phyloP scores from a whole-genome alignment of 2,329 filamentous ascomycete species.

The Tympanopsis confertula region DNA sequence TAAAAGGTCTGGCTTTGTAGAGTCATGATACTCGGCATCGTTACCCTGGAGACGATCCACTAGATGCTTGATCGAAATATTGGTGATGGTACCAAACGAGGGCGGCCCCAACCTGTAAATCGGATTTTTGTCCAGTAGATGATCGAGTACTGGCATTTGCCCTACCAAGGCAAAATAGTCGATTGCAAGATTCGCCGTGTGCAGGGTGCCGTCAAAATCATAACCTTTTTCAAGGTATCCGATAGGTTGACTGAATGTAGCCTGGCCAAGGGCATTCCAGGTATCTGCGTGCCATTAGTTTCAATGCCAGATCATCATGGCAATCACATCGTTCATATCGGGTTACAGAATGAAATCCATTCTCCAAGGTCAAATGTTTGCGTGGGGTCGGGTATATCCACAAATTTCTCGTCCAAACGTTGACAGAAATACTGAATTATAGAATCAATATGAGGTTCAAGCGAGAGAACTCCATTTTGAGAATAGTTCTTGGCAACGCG shows the following conservation, averaged over 20 bases:
- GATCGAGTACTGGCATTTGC: slow-evolving; percentile 14
- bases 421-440: slow-evolving; percentile 10
- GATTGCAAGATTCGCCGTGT: slow-evolving; percentile 13
- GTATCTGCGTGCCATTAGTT: slow-evolving; percentile 11
- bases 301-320: too few relatives aligned
- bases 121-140: slow-evolving; percentile 16
- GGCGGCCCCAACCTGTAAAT: slow-evolving; percentile 11
- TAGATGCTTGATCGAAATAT: slow-evolving; percentile 8
- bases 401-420: too few relatives aligned
- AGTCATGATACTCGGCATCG: slow-evolving; percentile 2
- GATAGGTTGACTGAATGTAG: slow-evolving; percentile 25
- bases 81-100: slow-evolving; percentile 9
- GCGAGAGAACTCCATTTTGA: slow-evolving; percentile 1
- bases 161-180: slow-evolving; percentile 17
- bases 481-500: slow-evolving; percentile 24
- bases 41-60: slow-evolving; percentile 6
- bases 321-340: too few relatives aligned
- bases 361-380: too few relatives aligned
- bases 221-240: slow-evolving; percentile 24
- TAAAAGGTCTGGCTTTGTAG: slow-evolving; percentile 13
- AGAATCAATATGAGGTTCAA: neutral
- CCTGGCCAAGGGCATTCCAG: slow-evolving; percentile 27
- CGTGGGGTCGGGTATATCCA: too few relatives aligned
- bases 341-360: too few relatives aligned
- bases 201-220: slow-evolving; percentile 24